Percentiles rank a stretch among this genome's conserved stretches.
Evolutionary conservation across 208 protist genomes (phyloP).

Genomic region (Kentomonas sorsogonicus): DNA sequence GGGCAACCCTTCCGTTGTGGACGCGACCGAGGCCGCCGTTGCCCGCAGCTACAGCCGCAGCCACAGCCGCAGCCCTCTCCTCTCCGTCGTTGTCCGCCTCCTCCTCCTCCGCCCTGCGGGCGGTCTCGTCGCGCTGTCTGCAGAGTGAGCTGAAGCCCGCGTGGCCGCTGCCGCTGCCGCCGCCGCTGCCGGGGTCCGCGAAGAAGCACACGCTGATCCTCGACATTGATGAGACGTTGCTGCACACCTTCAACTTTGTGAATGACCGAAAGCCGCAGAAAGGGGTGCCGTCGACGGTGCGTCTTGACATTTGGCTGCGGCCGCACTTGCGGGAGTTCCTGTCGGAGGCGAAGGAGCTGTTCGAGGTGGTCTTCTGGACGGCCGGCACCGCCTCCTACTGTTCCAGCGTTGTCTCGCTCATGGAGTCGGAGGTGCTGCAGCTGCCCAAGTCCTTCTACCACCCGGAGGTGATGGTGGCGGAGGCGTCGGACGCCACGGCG

Average conservation of each 20-base stretch:
- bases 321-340: slow-evolving; percentile 74
- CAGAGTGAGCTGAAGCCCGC: background rate
- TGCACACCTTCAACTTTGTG: slow-evolving; percentile 68
- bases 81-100: too few species aligned
- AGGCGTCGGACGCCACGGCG: background rate
- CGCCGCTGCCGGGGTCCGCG: slow-evolving; percentile 24
- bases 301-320: slow-evolving; percentile 39
- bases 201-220: slow-evolving; percentile 71
- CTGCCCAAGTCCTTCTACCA: slow-evolving; percentile 68
- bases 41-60: background rate
- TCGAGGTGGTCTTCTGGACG: slow-evolving; percentile 87
- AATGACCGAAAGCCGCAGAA: slow-evolving; percentile 12
- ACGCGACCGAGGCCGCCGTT: background rate
- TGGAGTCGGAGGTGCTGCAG: slow-evolving; percentile 73
- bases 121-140: background rate
- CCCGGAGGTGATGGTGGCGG: slow-evolving; percentile 36
- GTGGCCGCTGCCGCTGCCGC: slow-evolving; percentile 73
- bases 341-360: slow-evolving; percentile 57
- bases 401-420: slow-evolving; percentile 58
- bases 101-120: background rate
- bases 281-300: background rate
- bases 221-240: slow-evolving; percentile 80
- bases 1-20: background rate
- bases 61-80: background rate
- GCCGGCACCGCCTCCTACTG: slow-evolving; percentile 81